A percentile compares a stretch with the other conserved stretches of the same genome.
These are phyloP conservation scores for Fraxinus platypoda DNA, from an alignment of 305 asterid genomes.

Conservation along the genomic window DNA sequence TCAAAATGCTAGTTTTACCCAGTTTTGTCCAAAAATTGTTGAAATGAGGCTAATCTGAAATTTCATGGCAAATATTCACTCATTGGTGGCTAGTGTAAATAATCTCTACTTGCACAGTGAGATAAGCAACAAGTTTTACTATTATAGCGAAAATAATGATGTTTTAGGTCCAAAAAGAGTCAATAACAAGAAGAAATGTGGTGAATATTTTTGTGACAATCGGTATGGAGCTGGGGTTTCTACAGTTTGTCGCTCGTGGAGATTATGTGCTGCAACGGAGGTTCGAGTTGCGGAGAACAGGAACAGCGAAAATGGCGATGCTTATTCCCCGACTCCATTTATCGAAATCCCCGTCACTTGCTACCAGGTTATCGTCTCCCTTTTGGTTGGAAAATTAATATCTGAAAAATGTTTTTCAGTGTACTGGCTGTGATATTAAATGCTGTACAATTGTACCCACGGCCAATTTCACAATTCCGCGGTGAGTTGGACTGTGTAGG, in stretches of 20 bases:
- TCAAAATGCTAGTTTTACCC: slow-evolving; percentile 8
- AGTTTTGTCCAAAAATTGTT: slow-evolving; percentile 2
- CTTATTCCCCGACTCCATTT: slow-evolving; percentile 36
- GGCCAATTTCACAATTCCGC: not conserved
- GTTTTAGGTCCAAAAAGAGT: slow-evolving; percentile 27
- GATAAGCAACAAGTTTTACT: slow-evolving; percentile 21
- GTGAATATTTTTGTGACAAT: slow-evolving; percentile 19
- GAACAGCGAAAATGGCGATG: slow-evolving; percentile 31
- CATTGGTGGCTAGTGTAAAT: slow-evolving; percentile 40
- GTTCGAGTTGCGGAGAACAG: slow-evolving; percentile 47
- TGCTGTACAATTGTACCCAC: not conserved
- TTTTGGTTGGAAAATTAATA: not conserved
- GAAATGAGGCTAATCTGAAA: slow-evolving; percentile 38
- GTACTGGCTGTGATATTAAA: not conserved
- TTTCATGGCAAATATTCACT: slow-evolving; percentile 48
- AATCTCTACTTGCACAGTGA: slow-evolving; percentile 25
- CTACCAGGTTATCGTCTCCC: slow-evolving; percentile 57
- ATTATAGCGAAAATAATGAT: slow-evolving; percentile 19
- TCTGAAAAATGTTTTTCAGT: slow-evolving; percentile 7
- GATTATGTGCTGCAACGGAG: slow-evolving; percentile 56
- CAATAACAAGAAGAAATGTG: slow-evolving; percentile 27
- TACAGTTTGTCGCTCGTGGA: slow-evolving; percentile 39
- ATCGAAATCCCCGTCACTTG: slow-evolving; percentile 92
- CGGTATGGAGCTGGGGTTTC: slow-evolving; percentile 43
- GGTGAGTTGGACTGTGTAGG: not conserved